Evolutionary conservation across 768 basidiomycete species (phyloP), one percentile per base, ranked within the genome.

Genomic region (Cantharellus cinnabarinus): DNA sequence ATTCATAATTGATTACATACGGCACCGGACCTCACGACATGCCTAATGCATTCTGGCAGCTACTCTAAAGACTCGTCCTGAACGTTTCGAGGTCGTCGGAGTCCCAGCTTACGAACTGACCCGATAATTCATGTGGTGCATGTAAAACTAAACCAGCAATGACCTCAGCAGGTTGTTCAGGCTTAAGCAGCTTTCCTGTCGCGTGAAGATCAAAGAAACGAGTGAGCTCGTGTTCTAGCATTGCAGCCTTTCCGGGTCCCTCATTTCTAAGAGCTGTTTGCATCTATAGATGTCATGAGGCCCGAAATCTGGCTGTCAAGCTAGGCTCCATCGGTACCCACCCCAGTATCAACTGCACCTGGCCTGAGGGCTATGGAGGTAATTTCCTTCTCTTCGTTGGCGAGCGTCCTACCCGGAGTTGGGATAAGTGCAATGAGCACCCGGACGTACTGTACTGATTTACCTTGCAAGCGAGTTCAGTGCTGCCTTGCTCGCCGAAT

Each of bases 401-500:
- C 85, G 20, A 94, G 72, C 0, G 89, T 94, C 69, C 90, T 89
- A 50, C n/a, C 14, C 2, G 42, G 50, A 40, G 7, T 41, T 37
- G n/a, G 15, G 39, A 37, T 4, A 53, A 20, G 40, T n/a, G 34
- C 20, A 50, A 50, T 29, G 63, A 67, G 40, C 66, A 41, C 40
- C 20, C 40, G 38, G 38, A 54, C 51, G 5, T 14, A n/a, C 14
- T 10, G 15, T 14, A 29, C 41, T 34, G 44, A 60, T 60, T 54
- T 42, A 83, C 86, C 85, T 78, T 71, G 80, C 81, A 50, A 95
- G 72, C 29, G 83, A 84, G 68, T 93, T 95, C 80, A 90, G 75
- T 1, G 89, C 89, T 0, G 93, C 89, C 69, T 97, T 93, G 60
- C 77, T 74, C 5, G 90, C 83, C 62, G 78, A 85, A 68, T 89